Evolutionary conservation across 1,284 basidiomycete genomes (phyloP), one percentile per base, ranked within the genome.

Genomic region (Phenoliferia sp.): DNA sequence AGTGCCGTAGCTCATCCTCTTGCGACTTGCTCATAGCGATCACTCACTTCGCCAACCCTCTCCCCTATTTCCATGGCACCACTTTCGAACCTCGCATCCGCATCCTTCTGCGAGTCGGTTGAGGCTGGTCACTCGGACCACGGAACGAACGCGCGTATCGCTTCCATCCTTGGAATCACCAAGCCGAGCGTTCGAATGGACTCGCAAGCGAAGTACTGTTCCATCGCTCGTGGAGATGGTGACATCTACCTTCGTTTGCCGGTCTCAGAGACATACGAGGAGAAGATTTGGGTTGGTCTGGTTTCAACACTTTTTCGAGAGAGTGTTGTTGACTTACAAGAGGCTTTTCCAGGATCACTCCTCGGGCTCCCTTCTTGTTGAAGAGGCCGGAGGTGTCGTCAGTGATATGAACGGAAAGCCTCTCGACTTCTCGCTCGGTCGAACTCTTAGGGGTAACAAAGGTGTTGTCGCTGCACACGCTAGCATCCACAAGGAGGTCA

Each of bases 181-280:
- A 81, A 84, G 35, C 77, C 83, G 26, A 85, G 90, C 54, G 83
- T 89, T n/a, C 84, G 92, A 33, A 97, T 99, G 93, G 96, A 99
- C 79, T 93, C 90, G 78, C 95, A 98, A 80, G 94, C 94, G 10
- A 99, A 99, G 81, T 99, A 99, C 76, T 88, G 89, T 35, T 88
- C 88, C 75, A 85, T 98, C 22, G 87, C 89, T 2, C 83, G 94
- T 54, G 93, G 94, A 0, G 92, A 96, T 69, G 93, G 93, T 1
- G 88, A 88, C 17, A 87, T 88, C 44, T 99, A 99, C 80, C 82
- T 99, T 62, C 85, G 95, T 32, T 90, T 97, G 82, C 96, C 96
- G 0, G 90, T 63, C 79, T 83, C 9, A 87, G 89, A 19, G 85
- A 87, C 22, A 17, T 95, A 94, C 78, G 79, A 82, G 69, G 93